phyloP scores from a whole-genome alignment of 1,284 basidiomycete species.

The Trichosporon faecale region DNA sequence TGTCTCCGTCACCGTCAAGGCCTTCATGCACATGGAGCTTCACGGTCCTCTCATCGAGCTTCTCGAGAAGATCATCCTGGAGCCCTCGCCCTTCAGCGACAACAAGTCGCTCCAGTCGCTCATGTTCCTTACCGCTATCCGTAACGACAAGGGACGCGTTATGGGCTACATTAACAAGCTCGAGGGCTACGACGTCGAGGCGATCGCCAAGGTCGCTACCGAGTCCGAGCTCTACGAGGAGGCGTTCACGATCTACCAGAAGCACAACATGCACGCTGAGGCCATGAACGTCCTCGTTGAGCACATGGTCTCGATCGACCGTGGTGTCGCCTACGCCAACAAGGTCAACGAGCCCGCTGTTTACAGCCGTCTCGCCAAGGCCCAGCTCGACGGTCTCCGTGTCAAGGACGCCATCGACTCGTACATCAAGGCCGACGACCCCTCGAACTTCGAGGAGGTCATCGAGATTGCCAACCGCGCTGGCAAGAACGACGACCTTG shows the following conservation, averaged over 20 bases:
- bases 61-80: conserved; percentile 97
- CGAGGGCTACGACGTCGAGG: conserved; percentile 87
- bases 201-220: conserved; percentile 95
- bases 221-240: conserved; percentile 96
- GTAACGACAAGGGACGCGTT: conserved; percentile 98
- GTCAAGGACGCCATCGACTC: conserved; percentile 99
- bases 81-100: conserved; percentile 95
- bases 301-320: conserved; percentile 96
- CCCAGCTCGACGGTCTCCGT: conserved; percentile 96
- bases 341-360: conserved; percentile 97
- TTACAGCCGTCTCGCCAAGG: conserved; percentile 96
- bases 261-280: conserved; percentile 86
- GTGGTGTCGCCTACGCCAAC: conserved; percentile 91
- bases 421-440: conserved; percentile 98
- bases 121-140: conserved; percentile 90
- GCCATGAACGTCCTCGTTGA: conserved; percentile 98
- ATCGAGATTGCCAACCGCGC: conserved; percentile 95
- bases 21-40: conserved; percentile 94
- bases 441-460: conserved; percentile 91
- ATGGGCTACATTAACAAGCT: conserved; percentile 98
- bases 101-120: conserved; percentile 95
- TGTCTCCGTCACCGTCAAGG: conserved; percentile 97
- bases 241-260: conserved; percentile 93
- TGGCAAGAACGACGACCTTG: conserved; percentile 97
- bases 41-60: conserved; percentile 97